Conservation (phyloP, 2,329 filamentous ascomycete genomes). For the Exophiala oligosperma region DNA sequence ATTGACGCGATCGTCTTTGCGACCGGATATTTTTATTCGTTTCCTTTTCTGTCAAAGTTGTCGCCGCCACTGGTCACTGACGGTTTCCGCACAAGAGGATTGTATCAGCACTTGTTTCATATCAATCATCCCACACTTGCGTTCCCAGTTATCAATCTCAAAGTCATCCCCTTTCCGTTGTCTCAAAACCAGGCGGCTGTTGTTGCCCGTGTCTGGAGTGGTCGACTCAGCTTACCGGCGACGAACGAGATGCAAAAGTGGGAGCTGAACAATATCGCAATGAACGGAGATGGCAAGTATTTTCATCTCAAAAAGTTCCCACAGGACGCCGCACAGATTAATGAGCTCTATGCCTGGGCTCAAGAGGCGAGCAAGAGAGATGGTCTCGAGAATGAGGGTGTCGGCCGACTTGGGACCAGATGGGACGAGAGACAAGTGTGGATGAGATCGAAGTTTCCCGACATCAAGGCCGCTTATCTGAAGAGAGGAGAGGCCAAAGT, state of each 20-base stretch:
- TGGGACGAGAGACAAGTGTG: conserved; percentile 74
- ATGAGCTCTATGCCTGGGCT: conserved; percentile 47
- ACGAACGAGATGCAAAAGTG: conserved; percentile 59
- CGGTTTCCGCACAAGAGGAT: conserved; percentile 67
- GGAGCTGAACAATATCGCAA: conserved; percentile 39
- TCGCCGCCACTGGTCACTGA: conserved; percentile 56
- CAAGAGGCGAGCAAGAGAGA: conserved; percentile 35
- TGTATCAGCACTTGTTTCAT: conserved; percentile 80
- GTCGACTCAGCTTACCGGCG: conserved; percentile 65
- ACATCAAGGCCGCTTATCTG: conserved; percentile 72
- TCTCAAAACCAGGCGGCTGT: conserved; percentile 77
- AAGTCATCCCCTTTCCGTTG: conserved; percentile 84
- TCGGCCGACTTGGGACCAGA: conserved; percentile 66
- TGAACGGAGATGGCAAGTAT: conserved; percentile 30
- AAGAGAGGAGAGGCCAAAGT: conserved; percentile 58
- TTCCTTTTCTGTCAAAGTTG: conserved; percentile 63
- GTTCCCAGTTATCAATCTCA: conserved; percentile 74
- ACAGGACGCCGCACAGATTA: conserved; percentile 47
- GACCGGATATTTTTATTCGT: conserved; percentile 85
- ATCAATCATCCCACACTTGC: conserved; percentile 73
- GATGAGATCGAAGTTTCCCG: conserved; percentile 66
- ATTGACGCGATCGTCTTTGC: conserved; percentile 82
- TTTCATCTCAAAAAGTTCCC: conserved; percentile 59
- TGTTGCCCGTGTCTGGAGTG: conserved; percentile 75
- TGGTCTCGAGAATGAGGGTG: conserved; percentile 44